Base-by-base conservation (phyloP, 148 eudicot genomes). In the Arbutus unedo region DNA sequence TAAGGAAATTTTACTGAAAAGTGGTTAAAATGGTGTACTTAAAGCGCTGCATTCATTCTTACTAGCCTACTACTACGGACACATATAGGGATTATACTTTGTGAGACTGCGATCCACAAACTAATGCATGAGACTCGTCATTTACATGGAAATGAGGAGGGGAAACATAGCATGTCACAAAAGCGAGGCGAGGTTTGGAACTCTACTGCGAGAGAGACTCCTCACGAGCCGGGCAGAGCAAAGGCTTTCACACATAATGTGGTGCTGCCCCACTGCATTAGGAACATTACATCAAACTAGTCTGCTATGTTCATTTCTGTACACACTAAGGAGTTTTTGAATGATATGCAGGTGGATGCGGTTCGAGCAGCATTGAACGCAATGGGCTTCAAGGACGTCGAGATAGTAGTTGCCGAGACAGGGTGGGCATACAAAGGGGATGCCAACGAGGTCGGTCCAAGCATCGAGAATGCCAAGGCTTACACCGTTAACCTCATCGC, bases 341-440 rank as follows among this genome's bases (percentile, higher is more conserved):
- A 60, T 66, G 31, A 66, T 76, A 38, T 72, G 79, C 83, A 96
- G 98, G 95, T 96, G 56, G 99, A 96, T 89, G 91, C 99, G 7
- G 89, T 96, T 4, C 88, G 84, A 53, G 89, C 97, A 50, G 99
- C 99, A 25, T 79, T 96, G 74, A 89, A 88, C 67, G 88, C 92
- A 48, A 86, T 91, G 89, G 98, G 98, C 43, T 91, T 84, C 81
- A 90, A 88, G 84, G 95, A 90, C 68, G 84, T 93, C 6, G 94
- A 96, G 73, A 92, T 96, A 67, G 93, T 92, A 78, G 95, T 94
- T 2, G 96, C 99, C 7, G 99, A 96, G 85, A 94, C 99, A 2
- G 99, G 99, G 60, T 96, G 99, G 99, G 88, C 99, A 4, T 94
- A 92, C 81, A 87, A 83, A 74, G 99, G 99, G 4, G 98, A 92